Percentiles rank a stretch among this genome's conserved stretches.
phyloP scores from a whole-genome alignment of 176 grass and related monocot genomes.

The Oryza glumipatula region DNA sequence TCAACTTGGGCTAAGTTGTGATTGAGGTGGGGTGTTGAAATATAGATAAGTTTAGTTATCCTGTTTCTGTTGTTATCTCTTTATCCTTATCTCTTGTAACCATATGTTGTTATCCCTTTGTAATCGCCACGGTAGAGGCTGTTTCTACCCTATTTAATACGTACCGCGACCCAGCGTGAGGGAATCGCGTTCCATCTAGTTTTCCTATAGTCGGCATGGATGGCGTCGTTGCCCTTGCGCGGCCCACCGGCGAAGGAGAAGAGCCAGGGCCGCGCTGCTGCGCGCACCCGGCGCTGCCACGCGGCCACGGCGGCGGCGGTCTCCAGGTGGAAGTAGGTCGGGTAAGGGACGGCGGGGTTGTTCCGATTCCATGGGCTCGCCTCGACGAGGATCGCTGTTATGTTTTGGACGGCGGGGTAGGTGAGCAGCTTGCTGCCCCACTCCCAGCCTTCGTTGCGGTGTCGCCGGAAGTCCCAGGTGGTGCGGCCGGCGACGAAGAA shows the following conservation, averaged over 20 bases:
- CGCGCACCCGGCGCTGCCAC: constrained; percentile 52
- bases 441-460: background rate
- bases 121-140: too few relatives aligned
- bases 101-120: too few relatives aligned
- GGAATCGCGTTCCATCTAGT: too few relatives aligned
- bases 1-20: too few relatives aligned
- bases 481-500: constrained; percentile 57
- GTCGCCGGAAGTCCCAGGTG: constrained; percentile 60
- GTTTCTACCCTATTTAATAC: too few relatives aligned
- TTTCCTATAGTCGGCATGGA: constrained; percentile 33
- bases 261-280: constrained; percentile 38
- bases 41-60: too few relatives aligned
- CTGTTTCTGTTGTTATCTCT: too few relatives aligned
- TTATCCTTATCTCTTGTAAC: too few relatives aligned
- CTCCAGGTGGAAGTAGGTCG: constrained; percentile 67
- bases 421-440: constrained; percentile 57
- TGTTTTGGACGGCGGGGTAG: constrained; percentile 46
- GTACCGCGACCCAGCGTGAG: too few relatives aligned
- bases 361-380: constrained; percentile 39
- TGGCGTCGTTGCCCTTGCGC: constrained; percentile 36
- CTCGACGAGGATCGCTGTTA: constrained; percentile 56
- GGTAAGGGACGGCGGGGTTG: constrained; percentile 64
- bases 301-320: constrained; percentile 35
- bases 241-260: constrained; percentile 63
- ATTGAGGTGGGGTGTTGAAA: too few relatives aligned